Evolutionary conservation across 768 basidiomycete species (phyloP).

Genomic region (Flagelloscypha sp.): DNA sequence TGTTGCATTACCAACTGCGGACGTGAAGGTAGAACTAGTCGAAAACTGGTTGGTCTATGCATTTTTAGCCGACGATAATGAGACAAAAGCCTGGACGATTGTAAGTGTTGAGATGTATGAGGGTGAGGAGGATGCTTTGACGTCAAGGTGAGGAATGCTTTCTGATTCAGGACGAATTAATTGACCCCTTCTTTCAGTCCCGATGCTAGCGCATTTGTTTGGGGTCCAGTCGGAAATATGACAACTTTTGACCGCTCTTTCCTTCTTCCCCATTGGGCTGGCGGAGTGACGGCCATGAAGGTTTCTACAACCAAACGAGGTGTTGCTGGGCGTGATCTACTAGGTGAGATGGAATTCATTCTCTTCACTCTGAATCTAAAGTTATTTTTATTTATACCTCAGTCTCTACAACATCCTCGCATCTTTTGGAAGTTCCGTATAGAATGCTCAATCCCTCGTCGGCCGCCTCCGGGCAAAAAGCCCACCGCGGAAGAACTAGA

Average conservation of each 20-base stretch:
- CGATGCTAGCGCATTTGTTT: no score
- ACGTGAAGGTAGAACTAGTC: constrained; percentile 58
- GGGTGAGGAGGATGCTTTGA: constrained; percentile 62
- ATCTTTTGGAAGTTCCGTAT: no score
- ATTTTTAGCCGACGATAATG: constrained; percentile 60
- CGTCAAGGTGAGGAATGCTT: constrained; percentile 45
- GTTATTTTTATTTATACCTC: no score
- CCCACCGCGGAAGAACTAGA: constrained; percentile 72
- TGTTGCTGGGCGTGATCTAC: constrained; percentile 77
- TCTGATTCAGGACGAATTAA: background rate
- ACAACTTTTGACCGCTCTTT: constrained; percentile 63
- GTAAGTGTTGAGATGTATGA: constrained; percentile 90
- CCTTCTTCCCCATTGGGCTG: constrained; percentile 57
- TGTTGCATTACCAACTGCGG: constrained; percentile 41
- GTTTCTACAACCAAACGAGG: constrained; percentile 84
- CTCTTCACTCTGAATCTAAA: no score
- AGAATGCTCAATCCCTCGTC: constrained; percentile 73
- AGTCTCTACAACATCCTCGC: no score
- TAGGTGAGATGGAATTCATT: no score
- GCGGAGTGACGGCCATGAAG: constrained; percentile 60
- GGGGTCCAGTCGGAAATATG: constrained; percentile 24
- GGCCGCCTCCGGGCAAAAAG: constrained; percentile 67
- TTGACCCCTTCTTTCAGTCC: constrained; percentile 13
- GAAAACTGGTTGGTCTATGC: constrained; percentile 95
- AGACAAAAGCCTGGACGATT: constrained; percentile 61